Evolutionary conservation across 495 filamentous ascomycete species (phyloP), one percentile per base, ranked within the genome.

Genomic region (Eremomyces bilateralis): DNA sequence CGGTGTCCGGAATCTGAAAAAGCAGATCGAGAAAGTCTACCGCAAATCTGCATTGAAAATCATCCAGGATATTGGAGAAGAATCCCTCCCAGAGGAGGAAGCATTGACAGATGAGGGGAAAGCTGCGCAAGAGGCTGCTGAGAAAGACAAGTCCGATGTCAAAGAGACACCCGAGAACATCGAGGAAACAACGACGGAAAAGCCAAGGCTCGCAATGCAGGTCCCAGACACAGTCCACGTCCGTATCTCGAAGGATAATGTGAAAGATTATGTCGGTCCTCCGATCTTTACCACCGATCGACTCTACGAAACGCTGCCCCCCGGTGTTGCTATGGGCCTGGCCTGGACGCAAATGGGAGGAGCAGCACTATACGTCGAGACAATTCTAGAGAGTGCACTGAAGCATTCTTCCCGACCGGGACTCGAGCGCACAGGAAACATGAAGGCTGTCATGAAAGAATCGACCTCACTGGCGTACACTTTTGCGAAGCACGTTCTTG

Each of bases 21-120:
- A 99, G 62, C 85, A 95, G 50, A 99, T 99, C 42, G 90, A 99
- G 50, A 95, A 95, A 60, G 80, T 99, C 3, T 99, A 92, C 56
- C 77, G 90, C 28, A 99, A 99, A 58, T 77, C 83, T 13, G 90
- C 90, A 8, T 65, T 95, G 42, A 94, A 93, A 56, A 95, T 99
- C 45, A 81, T 99, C 19, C 78, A 82, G 50, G 88, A 95, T 42
- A 59, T 95, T 3, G 88, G 88, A 33, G 88, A 97, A 54, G 74
- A 81, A 20, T 79, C 62, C 8, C 57, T 92, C 11, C 64, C 76
- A 1, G 88, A 94, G 56, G 68, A 72, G 18, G 71, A 78, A 41
- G 88, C 81, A 12, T 50, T 93, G 31, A 93, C 85, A 4, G 73
- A 79, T 3, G 81, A 90, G 49, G 85, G 82, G 39, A 91, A 92